Evolutionary conservation across 2,329 filamentous ascomycete species (phyloP), one percentile per base, ranked within the genome.

Genomic region (Ambrosiella cleistominuta): DNA sequence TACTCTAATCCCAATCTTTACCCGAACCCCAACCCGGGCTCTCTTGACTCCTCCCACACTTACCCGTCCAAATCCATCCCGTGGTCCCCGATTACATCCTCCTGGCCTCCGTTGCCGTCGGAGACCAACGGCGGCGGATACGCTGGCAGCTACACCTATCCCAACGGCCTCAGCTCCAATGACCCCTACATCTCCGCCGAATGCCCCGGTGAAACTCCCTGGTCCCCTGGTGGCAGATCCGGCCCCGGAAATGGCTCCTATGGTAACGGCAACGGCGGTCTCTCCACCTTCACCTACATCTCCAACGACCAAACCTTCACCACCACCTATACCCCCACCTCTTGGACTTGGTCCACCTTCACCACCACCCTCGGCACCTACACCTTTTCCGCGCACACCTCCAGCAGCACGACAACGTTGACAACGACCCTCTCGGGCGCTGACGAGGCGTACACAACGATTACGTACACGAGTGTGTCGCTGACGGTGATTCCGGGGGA

Each of bases 351-450:
- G 15, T 57, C 60, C 6, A 61, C 60, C n/a, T 47, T 59, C 9
- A 61, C 60, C 1, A 57, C 60, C 5, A 57, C 57, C 2, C 57
- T 59, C 5, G 54, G 53, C 38, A 61, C 60, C 8, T 59, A 59
- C 47, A 59, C 60, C 12, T 56, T 52, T 35, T 27, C 44, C 8
- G 40, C 37, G 17, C 54, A 19, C 17, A 61, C 60, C 11, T 59
- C 53, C 35, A 59, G 56, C 2, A 44, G 38, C 2, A 40, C 35
- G 40, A 54, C 50, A n/a, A 57, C 42, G 7, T 59, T 45, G 60
- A 61, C 59, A 7, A 61, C 59, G 17, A 61, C 59, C 15, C 52
- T 61, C 15, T 58, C 52, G n/a, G 54, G 57, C 15, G 54, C 47
- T 13, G 55, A 45, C 35, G 60, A 50, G 15, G 52, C 60, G n/a